These are phyloP conservation scores for Pistacia integerrima DNA, from an alignment of 345 rosid species.

Conservation along the genomic window DNA sequence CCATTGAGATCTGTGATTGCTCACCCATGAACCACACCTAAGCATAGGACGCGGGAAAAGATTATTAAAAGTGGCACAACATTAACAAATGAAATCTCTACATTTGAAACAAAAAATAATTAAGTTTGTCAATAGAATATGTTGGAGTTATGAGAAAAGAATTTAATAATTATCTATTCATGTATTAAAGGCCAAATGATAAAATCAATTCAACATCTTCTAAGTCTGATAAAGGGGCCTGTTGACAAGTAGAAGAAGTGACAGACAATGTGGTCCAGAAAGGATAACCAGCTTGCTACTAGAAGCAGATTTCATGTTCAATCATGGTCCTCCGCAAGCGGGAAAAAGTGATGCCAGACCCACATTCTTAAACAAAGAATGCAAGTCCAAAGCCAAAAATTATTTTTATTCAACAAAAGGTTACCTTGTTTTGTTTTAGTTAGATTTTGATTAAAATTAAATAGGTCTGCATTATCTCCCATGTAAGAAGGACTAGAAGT, in stretches of 20 bases:
- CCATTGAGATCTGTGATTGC: conserved; percentile 85
- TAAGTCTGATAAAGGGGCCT: not conserved
- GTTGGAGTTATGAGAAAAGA: not conserved
- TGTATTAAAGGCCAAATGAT: not conserved
- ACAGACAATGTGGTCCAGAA: not conserved
- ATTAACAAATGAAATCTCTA: not conserved
- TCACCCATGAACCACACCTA: conserved; percentile 91
- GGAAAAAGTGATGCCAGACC: not conserved
- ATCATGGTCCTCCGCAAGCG: not conserved
- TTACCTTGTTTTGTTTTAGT: too few relatives aligned
- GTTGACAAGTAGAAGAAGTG: not conserved
- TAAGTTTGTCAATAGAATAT: not conserved
- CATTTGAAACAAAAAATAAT: not conserved
- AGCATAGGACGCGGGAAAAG: not conserved
- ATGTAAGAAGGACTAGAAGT: not conserved
- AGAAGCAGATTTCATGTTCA: not conserved
- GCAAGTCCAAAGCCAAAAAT: not conserved
- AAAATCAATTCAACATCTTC: not conserved
- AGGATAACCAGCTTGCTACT: not conserved
- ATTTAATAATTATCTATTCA: conserved; percentile 1
- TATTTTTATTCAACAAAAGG: too few relatives aligned
- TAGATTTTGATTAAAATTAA: too few relatives aligned
- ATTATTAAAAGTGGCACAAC: not conserved
- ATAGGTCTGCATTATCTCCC: too few relatives aligned
- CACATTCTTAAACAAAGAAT: not conserved